Evolutionary conservation across 192 early-diverging fungal species (phyloP), one percentile per base, ranked within the genome.

Genomic region (Backusella tarrabulga): DNA sequence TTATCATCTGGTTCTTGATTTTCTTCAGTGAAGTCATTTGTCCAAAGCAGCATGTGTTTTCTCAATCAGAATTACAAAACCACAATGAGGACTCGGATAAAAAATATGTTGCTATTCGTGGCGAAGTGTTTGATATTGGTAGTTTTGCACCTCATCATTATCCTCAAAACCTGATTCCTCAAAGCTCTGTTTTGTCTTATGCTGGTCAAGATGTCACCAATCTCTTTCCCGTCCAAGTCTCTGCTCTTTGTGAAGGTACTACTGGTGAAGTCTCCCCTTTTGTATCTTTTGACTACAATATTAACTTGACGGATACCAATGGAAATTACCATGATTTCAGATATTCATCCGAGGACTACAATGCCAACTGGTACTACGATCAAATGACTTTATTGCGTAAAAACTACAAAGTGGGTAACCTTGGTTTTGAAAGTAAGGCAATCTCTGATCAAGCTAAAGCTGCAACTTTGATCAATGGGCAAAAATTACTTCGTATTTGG

Each of bases 1-100:
- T 92, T 41, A 87, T 96, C 42, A 86, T 97, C 34, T 98, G 97
- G 84, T 94, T 96, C 80, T 93, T 98, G 75, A 87, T 97, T 29
- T 93, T 91, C 9, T 91, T 98, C 36, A 93, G 95, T 23, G 85
- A 90, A 38, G 35, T 95, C 14, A 91, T 98, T 81, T 98, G 97
- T 76, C 96, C 97, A 23, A 84, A 84, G 12, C 88, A 87, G 34
- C 83, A 90, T 46, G 86, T 93, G 12, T 92, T 86, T 75, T 87
- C 85, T 32, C 38, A 77, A 63, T 84, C 87, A 29, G 91, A 94
- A 63, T 83, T 94, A 19, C 79, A 83, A 8, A 83, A 79, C 70
- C 92, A 92, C 74, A 83, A 82, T 36, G 83, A 83, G 35, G 84
- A 84, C n/a, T 83, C 84, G 15, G 85, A 90, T 42, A 88, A 87